These are phyloP conservation scores for Claviceps sp. DNA, from an alignment of 2,329 filamentous ascomycete genomes.

Conservation along the genomic window DNA sequence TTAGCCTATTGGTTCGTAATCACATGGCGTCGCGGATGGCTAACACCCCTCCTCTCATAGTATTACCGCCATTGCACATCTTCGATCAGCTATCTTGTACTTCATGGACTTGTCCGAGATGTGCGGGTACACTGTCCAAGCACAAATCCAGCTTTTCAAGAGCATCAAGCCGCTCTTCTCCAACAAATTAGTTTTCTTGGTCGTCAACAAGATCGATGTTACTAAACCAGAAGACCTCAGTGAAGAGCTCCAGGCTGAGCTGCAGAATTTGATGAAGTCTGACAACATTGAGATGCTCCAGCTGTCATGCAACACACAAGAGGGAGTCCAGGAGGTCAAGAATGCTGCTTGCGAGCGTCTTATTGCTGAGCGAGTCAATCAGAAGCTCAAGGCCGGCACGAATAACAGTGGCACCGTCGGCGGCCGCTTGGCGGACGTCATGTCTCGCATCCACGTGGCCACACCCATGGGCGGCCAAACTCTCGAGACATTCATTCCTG, in stretches of 20 bases:
- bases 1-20: not conserved
- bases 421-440: constrained; percentile 75
- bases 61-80: constrained; percentile 93
- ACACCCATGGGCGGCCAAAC: constrained; percentile 70
- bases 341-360: constrained; percentile 89
- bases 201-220: constrained; percentile 97
- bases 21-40: not conserved
- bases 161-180: constrained; percentile 94
- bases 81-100: constrained; percentile 89
- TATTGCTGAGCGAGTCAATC: constrained; percentile 81
- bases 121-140: constrained; percentile 85
- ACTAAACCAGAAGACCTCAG: constrained; percentile 78
- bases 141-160: constrained; percentile 90
- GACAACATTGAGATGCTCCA: constrained; percentile 88
- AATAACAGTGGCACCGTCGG: constrained; percentile 62
- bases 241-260: constrained; percentile 58
- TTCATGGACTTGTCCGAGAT: constrained; percentile 98
- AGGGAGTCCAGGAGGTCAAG: constrained; percentile 89
- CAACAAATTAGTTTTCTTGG: constrained; percentile 93
- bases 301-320: constrained; percentile 86
- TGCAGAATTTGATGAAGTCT: constrained; percentile 70
- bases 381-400: constrained; percentile 91
- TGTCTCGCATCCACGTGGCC: constrained; percentile 94
- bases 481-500: constrained; percentile 77
- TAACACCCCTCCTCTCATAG: constrained; percentile 25